Percentiles rank a stretch among this genome's conserved stretches.
phyloP scores from a whole-genome alignment of 1,284 basidiomycete genomes.

The Leccinum griseonigrum region DNA sequence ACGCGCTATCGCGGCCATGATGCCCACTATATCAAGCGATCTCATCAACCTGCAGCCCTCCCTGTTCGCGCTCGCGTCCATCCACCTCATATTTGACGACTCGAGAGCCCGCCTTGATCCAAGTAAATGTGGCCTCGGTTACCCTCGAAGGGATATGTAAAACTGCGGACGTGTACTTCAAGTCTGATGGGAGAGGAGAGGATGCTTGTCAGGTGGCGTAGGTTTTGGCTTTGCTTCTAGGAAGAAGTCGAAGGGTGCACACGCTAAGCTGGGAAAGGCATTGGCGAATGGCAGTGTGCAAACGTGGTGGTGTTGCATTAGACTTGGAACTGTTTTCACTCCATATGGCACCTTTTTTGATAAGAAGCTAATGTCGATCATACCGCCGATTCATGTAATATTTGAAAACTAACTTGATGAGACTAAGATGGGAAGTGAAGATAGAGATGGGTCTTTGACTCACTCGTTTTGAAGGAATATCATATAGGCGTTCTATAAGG shows the following conservation, averaged over 20 bases:
- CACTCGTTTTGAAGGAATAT: background rate
- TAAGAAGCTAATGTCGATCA: background rate
- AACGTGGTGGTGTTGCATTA: constrained; percentile 13
- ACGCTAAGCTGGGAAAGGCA: constrained; percentile 10
- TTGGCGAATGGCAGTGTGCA: constrained; percentile 12
- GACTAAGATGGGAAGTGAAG: background rate
- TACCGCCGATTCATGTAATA: background rate
- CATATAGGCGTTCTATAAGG: background rate
- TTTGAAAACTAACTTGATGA: background rate
- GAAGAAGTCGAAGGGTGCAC: constrained; percentile 1
- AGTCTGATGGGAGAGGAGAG: constrained; percentile 35
- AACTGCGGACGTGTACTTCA: constrained; percentile 51
- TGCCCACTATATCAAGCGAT: constrained; percentile 54
- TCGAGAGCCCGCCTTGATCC: constrained; percentile 59
- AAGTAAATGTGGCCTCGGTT: constrained; percentile 64
- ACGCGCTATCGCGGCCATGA: constrained; percentile 35
- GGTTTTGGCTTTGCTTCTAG: constrained; percentile 22
- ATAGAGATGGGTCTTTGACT: background rate
- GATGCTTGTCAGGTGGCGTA: constrained; percentile 30
- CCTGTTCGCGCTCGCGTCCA: constrained; percentile 56
- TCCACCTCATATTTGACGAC: constrained; percentile 71
- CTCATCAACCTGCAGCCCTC: constrained; percentile 67
- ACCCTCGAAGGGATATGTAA: constrained; percentile 54
- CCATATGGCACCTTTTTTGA: background rate
- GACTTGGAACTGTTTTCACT: constrained; percentile 15